Conservation (phyloP, 805 yeast species). For the Kodamaea lidongshanica region DNA sequence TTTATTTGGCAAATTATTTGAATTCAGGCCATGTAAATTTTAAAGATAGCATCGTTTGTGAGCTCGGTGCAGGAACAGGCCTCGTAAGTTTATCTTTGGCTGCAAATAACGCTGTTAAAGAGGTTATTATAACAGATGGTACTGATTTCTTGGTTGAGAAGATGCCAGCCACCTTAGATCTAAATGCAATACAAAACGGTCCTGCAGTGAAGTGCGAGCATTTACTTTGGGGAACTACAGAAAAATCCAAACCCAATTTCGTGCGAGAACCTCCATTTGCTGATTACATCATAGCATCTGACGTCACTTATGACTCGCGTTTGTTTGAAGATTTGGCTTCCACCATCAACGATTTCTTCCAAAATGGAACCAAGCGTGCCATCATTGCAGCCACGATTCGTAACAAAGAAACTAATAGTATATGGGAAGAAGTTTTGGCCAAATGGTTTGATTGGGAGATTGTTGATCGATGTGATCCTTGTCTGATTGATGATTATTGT, state of each 20-base stretch:
- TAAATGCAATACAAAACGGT: conserved; percentile 30
- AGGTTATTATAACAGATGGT: conserved; percentile 60
- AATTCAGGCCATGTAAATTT: conserved; percentile 12
- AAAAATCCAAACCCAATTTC: conserved; percentile 21
- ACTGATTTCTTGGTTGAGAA: conserved; percentile 44
- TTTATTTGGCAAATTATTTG: conserved; percentile 54
- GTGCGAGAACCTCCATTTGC: conserved; percentile 26
- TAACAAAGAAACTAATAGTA: conserved; percentile 34
- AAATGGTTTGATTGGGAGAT: conserved; percentile 20
- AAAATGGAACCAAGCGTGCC: conserved; percentile 22
- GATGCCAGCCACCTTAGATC: conserved; percentile 36
- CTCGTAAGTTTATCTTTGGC: conserved; percentile 52
- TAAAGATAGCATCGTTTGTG: conserved; percentile 40
- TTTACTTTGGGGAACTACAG: conserved; percentile 50
- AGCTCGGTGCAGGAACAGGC: conserved; percentile 90
- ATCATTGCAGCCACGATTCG: conserved; percentile 73
- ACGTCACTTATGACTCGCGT: conserved; percentile 74
- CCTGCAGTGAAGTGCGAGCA: conserved; percentile 22
- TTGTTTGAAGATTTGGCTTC: conserved; percentile 50
- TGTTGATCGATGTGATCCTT: conserved; percentile 11
- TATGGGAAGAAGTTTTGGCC: conserved; percentile 26
- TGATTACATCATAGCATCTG: conserved; percentile 71
- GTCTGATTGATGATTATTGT: conserved; percentile 10
- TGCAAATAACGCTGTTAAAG: conserved; percentile 17
- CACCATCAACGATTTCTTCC: conserved; percentile 39